These are phyloP conservation scores for Escallonia herrerae DNA, from an alignment of 129 eudicot species.

Conservation along the genomic window DNA sequence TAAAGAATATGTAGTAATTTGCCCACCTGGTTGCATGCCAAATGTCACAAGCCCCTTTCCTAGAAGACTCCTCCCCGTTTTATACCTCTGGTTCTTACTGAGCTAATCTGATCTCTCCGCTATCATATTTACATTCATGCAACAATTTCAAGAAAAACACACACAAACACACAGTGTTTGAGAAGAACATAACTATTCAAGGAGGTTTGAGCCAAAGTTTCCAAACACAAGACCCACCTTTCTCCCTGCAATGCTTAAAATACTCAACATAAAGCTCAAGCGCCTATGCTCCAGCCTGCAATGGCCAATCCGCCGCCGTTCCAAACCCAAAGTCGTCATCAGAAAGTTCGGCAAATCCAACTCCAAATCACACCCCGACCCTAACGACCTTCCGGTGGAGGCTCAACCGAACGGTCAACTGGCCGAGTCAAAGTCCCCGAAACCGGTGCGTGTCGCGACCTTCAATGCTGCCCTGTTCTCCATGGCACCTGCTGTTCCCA, in stretches of 20 bases:
- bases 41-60: conserved; percentile 29
- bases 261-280: conserved; percentile 52
- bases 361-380: conserved; percentile 32
- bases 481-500: conserved; percentile 85
- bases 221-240: neutral
- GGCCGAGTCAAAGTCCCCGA: conserved; percentile 20
- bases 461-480: conserved; percentile 96
- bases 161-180: too few species aligned
- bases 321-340: conserved; percentile 50
- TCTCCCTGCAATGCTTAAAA: conserved; percentile 34
- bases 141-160: conserved; percentile 11
- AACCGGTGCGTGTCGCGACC: conserved; percentile 59
- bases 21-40: conserved; percentile 27
- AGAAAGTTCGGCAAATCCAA: conserved; percentile 50
- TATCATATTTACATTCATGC: neutral
- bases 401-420: conserved; percentile 53
- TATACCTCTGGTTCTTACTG: conserved; percentile 17
- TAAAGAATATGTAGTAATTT: neutral
- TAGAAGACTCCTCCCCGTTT: conserved; percentile 10
- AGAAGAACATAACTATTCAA: neutral
- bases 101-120: neutral
- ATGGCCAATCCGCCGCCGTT: conserved; percentile 53
- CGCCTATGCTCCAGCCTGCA: conserved; percentile 48
- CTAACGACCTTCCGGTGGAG: conserved; percentile 35
- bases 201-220: neutral